Base-by-base conservation (phyloP, 108 stramenopile species). In the Fistulifera pelliculosa region DNA sequence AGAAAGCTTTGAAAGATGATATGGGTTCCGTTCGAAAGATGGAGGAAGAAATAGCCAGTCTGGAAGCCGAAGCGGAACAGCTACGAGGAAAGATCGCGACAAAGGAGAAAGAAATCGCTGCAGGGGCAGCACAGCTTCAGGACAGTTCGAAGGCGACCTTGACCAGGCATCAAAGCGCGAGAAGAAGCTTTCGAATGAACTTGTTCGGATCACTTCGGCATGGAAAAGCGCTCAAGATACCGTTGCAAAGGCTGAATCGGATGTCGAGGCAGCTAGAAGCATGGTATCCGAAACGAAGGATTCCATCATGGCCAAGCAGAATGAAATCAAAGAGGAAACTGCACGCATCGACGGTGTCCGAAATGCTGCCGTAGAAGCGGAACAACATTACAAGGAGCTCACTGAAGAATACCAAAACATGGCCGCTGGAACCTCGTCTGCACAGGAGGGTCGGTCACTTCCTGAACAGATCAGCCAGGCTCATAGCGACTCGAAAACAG, bases 141-240 rank as follows among this genome's bases (percentile, higher is more conserved):
- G 76, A 22, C 83, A 85, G 60, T 71, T 86, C 41, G 74, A 84
- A 16, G 58, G 66, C 13, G 51, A 65, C 16, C 74, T 71, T 57
- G 64, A 78, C 11, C 44, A 69, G 38, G 53, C 77, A 22, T 81
- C 77, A 50, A 57, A 62, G 14, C 67, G 60, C 10, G 85, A 91
- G 39, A 95, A 96, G 27, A 74, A 82, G 49, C 75, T 68, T n/a
- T 84, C 90, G n/a, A 97, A 96, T 65, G 83, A 85, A 55, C 76
- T 97, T 15, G 96, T 96, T 38, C 93, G 95, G 75, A 72, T 68
- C 12, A 95, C 85, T 25, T 90, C 94, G 13, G 68, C 75, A 24
- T 80, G 79, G 82, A 67, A 88, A 52, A 90, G 83, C 40, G 90
- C 79, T 51, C 74, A 87, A 57, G 74, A 76, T 50, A 56, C 52